Evolutionary conservation across 257 asterid genomes (phyloP).

Genomic region (Solanum neorickii): DNA sequence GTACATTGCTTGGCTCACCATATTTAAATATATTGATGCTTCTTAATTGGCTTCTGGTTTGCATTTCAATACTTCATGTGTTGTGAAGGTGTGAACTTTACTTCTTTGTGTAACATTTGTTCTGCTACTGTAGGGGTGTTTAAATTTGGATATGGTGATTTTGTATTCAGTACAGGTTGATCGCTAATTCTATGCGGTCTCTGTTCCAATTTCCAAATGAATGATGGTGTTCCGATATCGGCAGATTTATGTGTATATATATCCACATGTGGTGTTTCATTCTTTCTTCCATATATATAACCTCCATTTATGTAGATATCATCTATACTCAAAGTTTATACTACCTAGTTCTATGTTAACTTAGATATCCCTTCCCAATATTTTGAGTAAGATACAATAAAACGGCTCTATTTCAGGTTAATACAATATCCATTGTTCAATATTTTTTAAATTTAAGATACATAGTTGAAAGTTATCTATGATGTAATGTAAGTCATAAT

Average conservation of each 20-base stretch:
- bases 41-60: conserved; percentile 23
- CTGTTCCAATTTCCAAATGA: not conserved
- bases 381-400: not conserved
- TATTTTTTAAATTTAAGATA: not conserved
- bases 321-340: not conserved
- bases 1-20: not conserved
- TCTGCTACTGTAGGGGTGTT: not conserved
- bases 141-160: not conserved
- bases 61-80: conserved; percentile 44
- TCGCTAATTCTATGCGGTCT: not conserved
- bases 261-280: not conserved
- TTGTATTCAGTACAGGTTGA: not conserved
- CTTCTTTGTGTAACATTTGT: not conserved
- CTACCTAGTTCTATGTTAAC: not conserved
- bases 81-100: conserved; percentile 38
- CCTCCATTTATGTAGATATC: not conserved
- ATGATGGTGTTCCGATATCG: not conserved
- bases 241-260: not conserved
- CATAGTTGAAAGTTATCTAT: not conserved
- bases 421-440: not conserved
- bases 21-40: not conserved
- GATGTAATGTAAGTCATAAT: not conserved
- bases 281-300: not conserved
- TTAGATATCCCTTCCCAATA: not conserved
- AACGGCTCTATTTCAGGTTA: not conserved